These are phyloP conservation scores for Asterophora lycoperdoides DNA, from an alignment of 768 basidiomycete genomes.

Conservation along the genomic window DNA sequence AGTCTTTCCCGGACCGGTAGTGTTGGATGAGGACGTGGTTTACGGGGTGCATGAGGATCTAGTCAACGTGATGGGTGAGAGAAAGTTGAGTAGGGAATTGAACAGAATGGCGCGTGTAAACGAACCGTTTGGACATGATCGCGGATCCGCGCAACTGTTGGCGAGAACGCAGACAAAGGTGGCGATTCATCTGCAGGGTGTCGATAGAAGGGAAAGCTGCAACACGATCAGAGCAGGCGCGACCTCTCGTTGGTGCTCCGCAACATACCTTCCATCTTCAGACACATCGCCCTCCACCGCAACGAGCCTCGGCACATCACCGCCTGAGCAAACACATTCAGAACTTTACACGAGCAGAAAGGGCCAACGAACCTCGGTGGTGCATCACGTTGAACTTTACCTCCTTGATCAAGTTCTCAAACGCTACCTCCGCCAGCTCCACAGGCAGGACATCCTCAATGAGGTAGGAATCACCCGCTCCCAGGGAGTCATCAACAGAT, in stretches of 20 bases:
- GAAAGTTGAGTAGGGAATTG: background rate
- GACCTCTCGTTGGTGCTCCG: background rate
- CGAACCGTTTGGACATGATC: conserved; percentile 51
- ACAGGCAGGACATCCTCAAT: conserved; percentile 52
- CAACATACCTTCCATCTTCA: conserved; percentile 36
- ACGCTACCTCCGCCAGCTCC: conserved; percentile 51
- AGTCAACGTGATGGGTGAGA: no score
- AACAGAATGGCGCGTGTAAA: background rate
- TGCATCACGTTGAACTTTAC: conserved; percentile 73
- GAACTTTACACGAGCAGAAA: background rate
- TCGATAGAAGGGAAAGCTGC: conserved; percentile 73
- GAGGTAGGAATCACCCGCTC: conserved; percentile 68
- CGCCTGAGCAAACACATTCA: conserved; percentile 40
- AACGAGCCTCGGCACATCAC: conserved; percentile 65
- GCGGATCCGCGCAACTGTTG: conserved; percentile 63
- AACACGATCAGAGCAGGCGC: background rate
- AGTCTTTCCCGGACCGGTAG: conserved; percentile 75
- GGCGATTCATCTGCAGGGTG: conserved; percentile 81
- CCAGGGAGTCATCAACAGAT: conserved; percentile 35
- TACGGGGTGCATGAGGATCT: conserved; percentile 53
- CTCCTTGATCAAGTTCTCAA: conserved; percentile 55
- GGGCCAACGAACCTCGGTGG: conserved; percentile 53
- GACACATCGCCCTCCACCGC: conserved; percentile 57
- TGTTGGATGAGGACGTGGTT: conserved; percentile 84
- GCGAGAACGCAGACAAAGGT: conserved; percentile 59